Percentiles rank a stretch among this genome's conserved stretches.
Conservation (phyloP, 129 eudicot genomes). For the Flaveria brownii region DNA sequence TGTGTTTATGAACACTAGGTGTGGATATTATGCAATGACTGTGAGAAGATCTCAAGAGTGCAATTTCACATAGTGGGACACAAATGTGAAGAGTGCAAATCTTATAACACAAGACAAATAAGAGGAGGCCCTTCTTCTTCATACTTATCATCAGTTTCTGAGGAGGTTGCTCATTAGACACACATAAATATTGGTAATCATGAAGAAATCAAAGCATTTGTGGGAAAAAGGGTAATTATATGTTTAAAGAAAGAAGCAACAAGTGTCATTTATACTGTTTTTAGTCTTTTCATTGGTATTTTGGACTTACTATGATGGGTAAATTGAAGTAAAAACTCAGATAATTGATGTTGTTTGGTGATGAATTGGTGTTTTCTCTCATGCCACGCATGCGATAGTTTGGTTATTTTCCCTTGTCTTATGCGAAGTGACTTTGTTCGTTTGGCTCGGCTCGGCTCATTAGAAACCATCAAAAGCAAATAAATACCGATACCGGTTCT, state of each 20-base stretch:
- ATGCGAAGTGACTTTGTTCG: too few species aligned
- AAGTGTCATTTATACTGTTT: background rate
- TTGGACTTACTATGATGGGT: slow-evolving; percentile 7
- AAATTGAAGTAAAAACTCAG: background rate
- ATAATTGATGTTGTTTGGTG: background rate
- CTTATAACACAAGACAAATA: slow-evolving; percentile 64
- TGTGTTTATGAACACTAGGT: slow-evolving; percentile 40
- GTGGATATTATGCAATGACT: slow-evolving; percentile 74
- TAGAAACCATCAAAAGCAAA: too few species aligned
- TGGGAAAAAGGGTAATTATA: background rate
- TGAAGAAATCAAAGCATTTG: background rate
- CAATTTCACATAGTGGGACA: slow-evolving; percentile 62
- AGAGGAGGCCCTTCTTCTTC: slow-evolving; percentile 40
- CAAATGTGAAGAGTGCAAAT: slow-evolving; percentile 57
- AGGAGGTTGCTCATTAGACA: slow-evolving; percentile 31
- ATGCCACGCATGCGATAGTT: too few species aligned
- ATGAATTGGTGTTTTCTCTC: background rate
- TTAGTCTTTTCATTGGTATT: background rate
- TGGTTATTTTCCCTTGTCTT: too few species aligned
- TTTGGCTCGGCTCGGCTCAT: too few species aligned
- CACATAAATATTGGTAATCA: background rate
- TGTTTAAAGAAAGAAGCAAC: background rate
- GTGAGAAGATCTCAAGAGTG: slow-evolving; percentile 60
- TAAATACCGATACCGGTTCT: too few species aligned
- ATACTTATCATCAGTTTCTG: slow-evolving; percentile 32